Conservation (phyloP, 2,329 filamentous ascomycete species). For the Trichophyton rubrum region DNA sequence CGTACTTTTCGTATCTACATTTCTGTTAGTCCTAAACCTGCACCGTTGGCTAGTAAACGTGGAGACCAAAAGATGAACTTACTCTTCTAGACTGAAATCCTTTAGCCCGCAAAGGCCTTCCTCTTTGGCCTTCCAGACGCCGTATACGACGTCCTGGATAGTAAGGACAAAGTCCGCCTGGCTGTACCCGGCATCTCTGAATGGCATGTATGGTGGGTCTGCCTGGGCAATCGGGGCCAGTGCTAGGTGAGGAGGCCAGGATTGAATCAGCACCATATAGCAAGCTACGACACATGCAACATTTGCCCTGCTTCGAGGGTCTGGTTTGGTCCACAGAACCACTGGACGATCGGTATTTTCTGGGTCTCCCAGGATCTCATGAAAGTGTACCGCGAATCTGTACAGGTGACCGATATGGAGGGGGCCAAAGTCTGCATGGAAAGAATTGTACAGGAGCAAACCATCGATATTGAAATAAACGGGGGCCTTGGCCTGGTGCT, state of each 20-base stretch:
- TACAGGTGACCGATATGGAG: conserved; percentile 96
- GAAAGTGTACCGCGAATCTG: conserved; percentile 88
- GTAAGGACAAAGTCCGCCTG: conserved; percentile 93
- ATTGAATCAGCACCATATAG: conserved; percentile 98
- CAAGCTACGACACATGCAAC: conserved; percentile 88
- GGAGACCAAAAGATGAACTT: conserved; percentile 20
- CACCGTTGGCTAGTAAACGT: background rate
- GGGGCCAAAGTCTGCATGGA: conserved; percentile 96
- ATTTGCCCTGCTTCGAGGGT: conserved; percentile 79
- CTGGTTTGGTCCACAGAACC: conserved; percentile 89
- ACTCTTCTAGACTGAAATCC: conserved; percentile 89
- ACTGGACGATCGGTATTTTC: conserved; percentile 82
- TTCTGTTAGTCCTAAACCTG: background rate
- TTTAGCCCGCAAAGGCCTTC: conserved; percentile 82
- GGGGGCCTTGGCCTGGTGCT: conserved; percentile 40
- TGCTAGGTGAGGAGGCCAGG: conserved; percentile 91
- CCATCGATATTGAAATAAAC: conserved; percentile 96
- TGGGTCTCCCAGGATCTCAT: conserved; percentile 84
- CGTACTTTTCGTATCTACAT: conserved; percentile 70
- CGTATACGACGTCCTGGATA: conserved; percentile 95
- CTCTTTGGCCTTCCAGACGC: conserved; percentile 97
- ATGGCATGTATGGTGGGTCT: conserved; percentile 96
- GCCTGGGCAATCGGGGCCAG: conserved; percentile 92
- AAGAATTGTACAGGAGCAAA: conserved; percentile 87
- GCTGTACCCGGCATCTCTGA: conserved; percentile 95